Evolutionary conservation across 106 monocot species (phyloP).

Genomic region (Dendrobium catenatum): DNA sequence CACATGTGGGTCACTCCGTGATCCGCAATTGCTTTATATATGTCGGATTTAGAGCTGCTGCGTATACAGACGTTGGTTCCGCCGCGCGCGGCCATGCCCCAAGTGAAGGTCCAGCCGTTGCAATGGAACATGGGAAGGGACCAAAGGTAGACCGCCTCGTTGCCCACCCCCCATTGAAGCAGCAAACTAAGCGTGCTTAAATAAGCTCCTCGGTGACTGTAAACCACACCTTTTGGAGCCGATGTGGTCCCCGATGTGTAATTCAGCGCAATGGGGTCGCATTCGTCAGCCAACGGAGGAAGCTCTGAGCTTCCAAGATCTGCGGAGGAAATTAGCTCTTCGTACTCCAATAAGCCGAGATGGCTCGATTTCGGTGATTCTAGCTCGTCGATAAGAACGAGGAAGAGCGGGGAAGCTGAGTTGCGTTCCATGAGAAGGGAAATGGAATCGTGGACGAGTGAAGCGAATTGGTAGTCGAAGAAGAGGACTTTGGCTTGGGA

Average conservation of each 20-base stretch:
- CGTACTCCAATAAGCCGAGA: slow-evolving; percentile 38
- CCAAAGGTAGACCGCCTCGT: slow-evolving; percentile 81
- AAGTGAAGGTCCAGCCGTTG: slow-evolving; percentile 93
- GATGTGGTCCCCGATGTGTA: slow-evolving; percentile 94
- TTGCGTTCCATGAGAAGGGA: no score
- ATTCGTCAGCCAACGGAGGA: slow-evolving; percentile 44
- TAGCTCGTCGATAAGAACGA: slow-evolving; percentile 26
- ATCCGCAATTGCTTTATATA: slow-evolving; percentile 51
- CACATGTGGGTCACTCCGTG: slow-evolving; percentile 88
- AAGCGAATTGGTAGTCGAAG: slow-evolving; percentile 52
- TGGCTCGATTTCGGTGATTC: slow-evolving; percentile 9
- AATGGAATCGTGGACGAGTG: slow-evolving; percentile 2
- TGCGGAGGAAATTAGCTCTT: slow-evolving; percentile 37
- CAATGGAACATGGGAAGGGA: slow-evolving; percentile 96
- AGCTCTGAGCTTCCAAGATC: slow-evolving; percentile 19
- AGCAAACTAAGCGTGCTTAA: slow-evolving; percentile 61
- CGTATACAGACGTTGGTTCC: slow-evolving; percentile 81
- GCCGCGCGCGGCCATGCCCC: slow-evolving; percentile 83
- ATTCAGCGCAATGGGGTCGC: slow-evolving; percentile 68
- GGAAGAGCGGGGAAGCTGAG: slow-evolving; percentile 9
- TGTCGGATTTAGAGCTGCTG: slow-evolving; percentile 31
- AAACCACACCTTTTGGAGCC: slow-evolving; percentile 81
- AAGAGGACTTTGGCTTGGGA: slow-evolving; percentile 61
- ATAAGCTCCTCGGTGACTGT: slow-evolving; percentile 90
- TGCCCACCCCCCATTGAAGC: slow-evolving; percentile 68